Percentiles rank a stretch among this genome's conserved stretches.
These are phyloP conservation scores for Kwoniella botswanensis DNA, from an alignment of 768 basidiomycete genomes.

Conservation along the genomic window DNA sequence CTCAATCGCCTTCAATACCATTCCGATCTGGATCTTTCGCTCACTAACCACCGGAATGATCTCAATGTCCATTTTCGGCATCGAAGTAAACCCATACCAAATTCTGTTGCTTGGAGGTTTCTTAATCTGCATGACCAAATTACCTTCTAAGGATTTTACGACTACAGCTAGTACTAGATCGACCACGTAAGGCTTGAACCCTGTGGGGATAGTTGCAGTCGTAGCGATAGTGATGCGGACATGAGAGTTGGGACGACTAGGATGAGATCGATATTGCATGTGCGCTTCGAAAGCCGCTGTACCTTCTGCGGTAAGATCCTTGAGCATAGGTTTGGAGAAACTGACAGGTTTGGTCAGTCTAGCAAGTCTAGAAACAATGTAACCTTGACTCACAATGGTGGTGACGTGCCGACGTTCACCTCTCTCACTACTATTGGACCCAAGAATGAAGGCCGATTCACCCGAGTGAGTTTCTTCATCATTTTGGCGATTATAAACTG, in stretches of 20 bases:
- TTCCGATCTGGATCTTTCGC: conserved; percentile 89
- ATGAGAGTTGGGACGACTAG: conserved; percentile 74
- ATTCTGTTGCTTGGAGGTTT: conserved; percentile 92
- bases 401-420: conserved; percentile 81
- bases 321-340: conserved; percentile 96
- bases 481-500: conserved; percentile 79
- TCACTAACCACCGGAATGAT: conserved; percentile 95
- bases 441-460: conserved; percentile 85
- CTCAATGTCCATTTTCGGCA: conserved; percentile 82
- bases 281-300: conserved; percentile 88
- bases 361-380: neutral
- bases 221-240: conserved; percentile 88
- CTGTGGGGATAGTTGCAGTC: conserved; percentile 79
- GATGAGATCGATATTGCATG: conserved; percentile 59
- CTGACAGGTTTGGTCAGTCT: conserved; percentile 56
- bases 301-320: conserved; percentile 92
- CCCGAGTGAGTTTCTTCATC: conserved; percentile 91
- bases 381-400: conserved; percentile 62
- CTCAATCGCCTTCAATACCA: conserved; percentile 90
- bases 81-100: conserved; percentile 89
- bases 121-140: conserved; percentile 80
- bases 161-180: conserved; percentile 88
- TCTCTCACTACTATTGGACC: conserved; percentile 84
- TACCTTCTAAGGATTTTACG: conserved; percentile 86
- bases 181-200: conserved; percentile 87